A percentile compares a stretch with the other conserved stretches of the same genome.
Conservation (phyloP, 225 moss, liverwort and hornwort species). For the Polytrichum formosum region DNA sequence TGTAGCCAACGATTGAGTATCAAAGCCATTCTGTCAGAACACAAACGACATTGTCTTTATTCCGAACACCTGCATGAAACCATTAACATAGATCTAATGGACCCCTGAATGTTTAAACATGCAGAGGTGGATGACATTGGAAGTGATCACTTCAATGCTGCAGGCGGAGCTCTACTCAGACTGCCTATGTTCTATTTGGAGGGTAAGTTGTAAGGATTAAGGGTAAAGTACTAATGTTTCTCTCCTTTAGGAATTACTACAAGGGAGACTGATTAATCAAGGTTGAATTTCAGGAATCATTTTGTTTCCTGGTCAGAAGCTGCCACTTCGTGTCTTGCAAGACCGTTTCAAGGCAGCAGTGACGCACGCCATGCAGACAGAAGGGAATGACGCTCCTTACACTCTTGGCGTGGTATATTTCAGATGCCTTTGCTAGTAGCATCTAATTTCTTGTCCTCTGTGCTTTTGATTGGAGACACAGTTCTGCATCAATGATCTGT, state of each 20-base stretch:
- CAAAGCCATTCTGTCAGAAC: too few relatives aligned
- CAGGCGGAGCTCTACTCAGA: conserved; percentile 71
- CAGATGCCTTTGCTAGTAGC: neutral
- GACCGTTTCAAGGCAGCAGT: conserved; percentile 91
- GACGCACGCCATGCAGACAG: conserved; percentile 69
- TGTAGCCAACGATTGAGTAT: neutral
- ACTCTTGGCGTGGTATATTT: conserved; percentile 80
- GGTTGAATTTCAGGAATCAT: conserved; percentile 68
- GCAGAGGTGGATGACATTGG: conserved; percentile 87
- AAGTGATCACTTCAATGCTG: conserved; percentile 49
- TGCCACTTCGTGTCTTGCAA: conserved; percentile 90
- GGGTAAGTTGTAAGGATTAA: conserved; percentile 37
- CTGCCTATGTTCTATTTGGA: conserved; percentile 98
- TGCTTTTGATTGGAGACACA: neutral
- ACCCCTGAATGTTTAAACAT: conserved; percentile 1
- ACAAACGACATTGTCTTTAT: too few relatives aligned
- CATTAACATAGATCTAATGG: too few relatives aligned
- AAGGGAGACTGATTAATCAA: too few relatives aligned
- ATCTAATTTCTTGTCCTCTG: neutral
- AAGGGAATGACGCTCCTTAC: conserved; percentile 66
- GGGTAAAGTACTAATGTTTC: too few relatives aligned
- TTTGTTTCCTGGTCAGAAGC: conserved; percentile 82
- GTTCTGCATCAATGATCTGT: neutral
- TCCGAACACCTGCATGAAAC: too few relatives aligned
- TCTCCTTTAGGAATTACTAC: too few relatives aligned